Percentiles rank a stretch among this genome's conserved stretches.
Conservation (phyloP, 2,329 filamentous ascomycete species). For the Alternaria gansuensis region DNA sequence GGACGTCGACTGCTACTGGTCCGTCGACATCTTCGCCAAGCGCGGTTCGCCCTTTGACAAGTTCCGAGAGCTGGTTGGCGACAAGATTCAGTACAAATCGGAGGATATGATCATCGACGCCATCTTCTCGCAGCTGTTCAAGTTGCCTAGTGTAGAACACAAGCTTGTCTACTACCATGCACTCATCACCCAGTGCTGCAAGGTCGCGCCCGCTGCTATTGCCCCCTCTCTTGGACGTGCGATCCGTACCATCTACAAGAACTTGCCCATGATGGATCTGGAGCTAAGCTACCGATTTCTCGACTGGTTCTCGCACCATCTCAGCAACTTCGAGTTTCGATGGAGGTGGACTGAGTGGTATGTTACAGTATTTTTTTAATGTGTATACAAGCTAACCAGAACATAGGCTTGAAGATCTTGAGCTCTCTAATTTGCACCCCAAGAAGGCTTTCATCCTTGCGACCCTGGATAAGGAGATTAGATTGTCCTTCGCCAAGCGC, state of each 20-base stretch:
- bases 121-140: slow-evolving; percentile 93
- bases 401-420: slow-evolving; percentile 77
- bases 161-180: slow-evolving; percentile 98
- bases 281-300: slow-evolving; percentile 88
- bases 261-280: slow-evolving; percentile 81
- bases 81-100: slow-evolving; percentile 89
- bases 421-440: slow-evolving; percentile 78
- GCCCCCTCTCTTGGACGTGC: slow-evolving; percentile 92
- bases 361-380: slow-evolving; percentile 32
- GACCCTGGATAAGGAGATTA: slow-evolving; percentile 94
- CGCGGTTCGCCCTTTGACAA: slow-evolving; percentile 92
- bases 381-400: slow-evolving; percentile 19
- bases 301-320: slow-evolving; percentile 97
- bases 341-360: slow-evolving; percentile 99
- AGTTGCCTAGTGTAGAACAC: slow-evolving; percentile 85
- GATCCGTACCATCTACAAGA: slow-evolving; percentile 89
- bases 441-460: slow-evolving; percentile 93
- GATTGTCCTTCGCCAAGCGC: slow-evolving; percentile 92
- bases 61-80: slow-evolving; percentile 71
- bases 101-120: slow-evolving; percentile 98
- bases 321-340: slow-evolving; percentile 98
- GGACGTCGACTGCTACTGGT: slow-evolving; percentile 94
- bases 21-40: slow-evolving; percentile 88
- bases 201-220: slow-evolving; percentile 94
- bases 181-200: slow-evolving; percentile 92